Evolutionary conservation across 75 land plant genomes (phyloP), one percentile per base, ranked within the genome.

Genomic region (Selaginella tamariscina): DNA sequence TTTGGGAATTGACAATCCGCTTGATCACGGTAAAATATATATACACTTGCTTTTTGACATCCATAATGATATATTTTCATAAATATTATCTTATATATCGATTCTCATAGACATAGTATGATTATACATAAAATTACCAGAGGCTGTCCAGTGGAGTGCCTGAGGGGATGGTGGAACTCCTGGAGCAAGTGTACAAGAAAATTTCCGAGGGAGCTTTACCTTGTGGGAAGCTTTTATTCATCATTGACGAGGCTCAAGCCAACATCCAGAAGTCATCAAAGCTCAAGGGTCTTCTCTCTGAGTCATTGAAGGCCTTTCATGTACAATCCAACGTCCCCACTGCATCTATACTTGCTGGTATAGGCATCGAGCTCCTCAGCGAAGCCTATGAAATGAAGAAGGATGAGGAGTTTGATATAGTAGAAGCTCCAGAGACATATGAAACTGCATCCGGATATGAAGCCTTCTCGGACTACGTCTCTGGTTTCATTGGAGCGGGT

Each of bases 381-480:
- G 49, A 39, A 15, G 49, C 49, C 15, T 15, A 39, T 5, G 49
- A 39, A 5, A 39, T 39, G 49, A 15, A 39, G 15, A 15, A 39
- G 49, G 11, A 39, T 5, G 11, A 5, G 11, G 15, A 5, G 49
- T 15, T 5, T 5, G 49, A 39, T 5, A 39, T 39, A 39, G 49
- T 39, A 15, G 49, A 5, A 5, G 15, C 49, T 39, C 5, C 11
- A 5, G 11, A 15, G 15, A 39, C 49, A 5, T 39, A 5, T 39
- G 49, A 39, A 39, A 15, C 5, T 39, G 5, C 49, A 5, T 5
- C 11, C 49, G 15, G 49, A 5, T 39, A 5, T 39, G 49, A 15
- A 39, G 49, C 49, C 49, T 39, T 39, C 49, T 39, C 49, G 49
- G 49, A 39, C 49, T 39, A 39, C 15, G 49, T 39, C 49, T 39